phyloP scores from a whole-genome alignment of 441 rosid species.

The Biscutella laevigata region DNA sequence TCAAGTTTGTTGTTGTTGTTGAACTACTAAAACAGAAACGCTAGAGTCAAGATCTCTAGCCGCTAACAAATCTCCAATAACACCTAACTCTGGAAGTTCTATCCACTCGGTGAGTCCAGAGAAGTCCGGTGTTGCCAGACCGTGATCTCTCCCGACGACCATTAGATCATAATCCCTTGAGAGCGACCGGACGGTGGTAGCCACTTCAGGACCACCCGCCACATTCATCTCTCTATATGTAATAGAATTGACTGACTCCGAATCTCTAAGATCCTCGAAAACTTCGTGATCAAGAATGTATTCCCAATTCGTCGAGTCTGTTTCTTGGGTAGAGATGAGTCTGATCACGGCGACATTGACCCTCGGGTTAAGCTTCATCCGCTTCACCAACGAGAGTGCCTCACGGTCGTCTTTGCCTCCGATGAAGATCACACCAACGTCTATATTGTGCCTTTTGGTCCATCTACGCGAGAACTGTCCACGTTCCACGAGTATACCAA shows the following conservation, averaged over 20 bases:
- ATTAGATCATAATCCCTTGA: slow-evolving; percentile 20
- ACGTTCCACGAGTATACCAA: slow-evolving; percentile 19
- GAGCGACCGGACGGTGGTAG: slow-evolving; percentile 6
- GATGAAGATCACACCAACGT: slow-evolving; percentile 13
- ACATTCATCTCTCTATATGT: slow-evolving; percentile 18
- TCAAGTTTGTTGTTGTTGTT: slow-evolving; percentile 21
- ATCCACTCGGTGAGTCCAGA: slow-evolving; percentile 27
- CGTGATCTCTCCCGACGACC: slow-evolving; percentile 31
- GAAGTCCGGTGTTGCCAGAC: slow-evolving; percentile 14
- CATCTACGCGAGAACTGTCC: slow-evolving; percentile 9
- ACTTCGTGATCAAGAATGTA: slow-evolving; percentile 19
- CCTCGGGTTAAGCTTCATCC: slow-evolving; percentile 10
- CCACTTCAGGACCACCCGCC: slow-evolving; percentile 22
- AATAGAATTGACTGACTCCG: neutral
- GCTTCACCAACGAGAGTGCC: slow-evolving; percentile 11
- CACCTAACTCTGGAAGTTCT: slow-evolving; percentile 37
- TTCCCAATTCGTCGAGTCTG: slow-evolving; percentile 15
- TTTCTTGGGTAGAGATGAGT: neutral
- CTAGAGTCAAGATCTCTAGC: slow-evolving; percentile 24
- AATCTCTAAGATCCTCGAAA: slow-evolving; percentile 12
- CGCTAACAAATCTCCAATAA: slow-evolving; percentile 34
- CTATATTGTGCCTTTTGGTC: neutral
- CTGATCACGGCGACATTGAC: neutral
- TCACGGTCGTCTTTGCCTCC: slow-evolving; percentile 24
- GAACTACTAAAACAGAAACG: slow-evolving; percentile 21